Percentiles rank a stretch among this genome's conserved stretches.
Evolutionary conservation across 352 stramenopile genomes (phyloP).

Genomic region (Globisporangium cystogenes): DNA sequence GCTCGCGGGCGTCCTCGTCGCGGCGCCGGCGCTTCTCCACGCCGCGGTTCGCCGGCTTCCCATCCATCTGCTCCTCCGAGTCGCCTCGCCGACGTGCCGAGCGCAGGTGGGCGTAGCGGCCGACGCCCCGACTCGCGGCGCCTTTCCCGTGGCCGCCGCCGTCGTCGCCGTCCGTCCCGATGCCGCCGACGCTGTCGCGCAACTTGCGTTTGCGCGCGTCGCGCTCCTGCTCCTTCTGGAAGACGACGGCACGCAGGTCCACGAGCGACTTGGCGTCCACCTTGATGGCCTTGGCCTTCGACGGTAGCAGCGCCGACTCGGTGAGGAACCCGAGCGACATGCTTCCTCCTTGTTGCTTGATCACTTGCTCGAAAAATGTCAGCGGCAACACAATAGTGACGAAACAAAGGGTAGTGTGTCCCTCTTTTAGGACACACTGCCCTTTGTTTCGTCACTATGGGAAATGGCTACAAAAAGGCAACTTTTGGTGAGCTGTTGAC

Average conservation of each 20-base stretch:
- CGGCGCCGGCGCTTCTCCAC: conserved; percentile 46
- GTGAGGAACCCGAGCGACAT: conserved; percentile 93
- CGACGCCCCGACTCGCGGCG: conserved; percentile 10
- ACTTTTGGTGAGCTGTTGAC: too few relatives aligned
- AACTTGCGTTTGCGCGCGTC: conserved; percentile 46
- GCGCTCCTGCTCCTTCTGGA: conserved; percentile 76
- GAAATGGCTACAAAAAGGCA: conserved; percentile 18
- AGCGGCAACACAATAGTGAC: too few relatives aligned
- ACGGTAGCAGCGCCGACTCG: conserved; percentile 88
- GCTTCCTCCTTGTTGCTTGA: conserved; percentile 1
- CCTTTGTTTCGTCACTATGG: too few relatives aligned
- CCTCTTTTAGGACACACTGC: too few relatives aligned
- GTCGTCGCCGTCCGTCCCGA: too few relatives aligned
- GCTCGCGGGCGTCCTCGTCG: conserved; percentile 40
- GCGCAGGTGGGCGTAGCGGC: conserved; percentile 51
- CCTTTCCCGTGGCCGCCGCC: background rate
- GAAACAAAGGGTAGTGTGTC: too few relatives aligned
- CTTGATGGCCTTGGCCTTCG: conserved; percentile 86
- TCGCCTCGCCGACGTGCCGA: conserved; percentile 12
- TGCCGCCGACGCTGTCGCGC: conserved; percentile 11
- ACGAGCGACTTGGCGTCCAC: conserved; percentile 82
- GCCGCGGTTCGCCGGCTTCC: conserved; percentile 34
- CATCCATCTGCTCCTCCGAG: conserved; percentile 18
- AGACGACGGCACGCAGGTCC: conserved; percentile 79
- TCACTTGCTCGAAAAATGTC: background rate